Evolutionary conservation across 306 rosid species (phyloP), one percentile per base, ranked within the genome.

Genomic region (Carpinus fangiana): DNA sequence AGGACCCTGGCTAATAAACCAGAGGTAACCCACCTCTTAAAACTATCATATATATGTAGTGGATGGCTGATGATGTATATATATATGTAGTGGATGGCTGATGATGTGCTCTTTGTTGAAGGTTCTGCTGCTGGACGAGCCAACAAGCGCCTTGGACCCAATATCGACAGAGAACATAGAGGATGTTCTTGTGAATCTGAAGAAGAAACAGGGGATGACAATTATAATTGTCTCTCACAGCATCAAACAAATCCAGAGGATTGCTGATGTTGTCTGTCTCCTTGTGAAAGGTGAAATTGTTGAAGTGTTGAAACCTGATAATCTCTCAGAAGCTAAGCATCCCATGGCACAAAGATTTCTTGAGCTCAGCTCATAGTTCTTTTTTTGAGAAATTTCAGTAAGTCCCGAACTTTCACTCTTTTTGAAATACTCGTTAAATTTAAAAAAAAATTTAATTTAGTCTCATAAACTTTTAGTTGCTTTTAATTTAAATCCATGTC

Each of bases 61-160:
- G 34, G 34, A 31, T 31, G 34, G 5, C 45, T 41, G 45, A 41
- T 41, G 7, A 41, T 41, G 3, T 36, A 41, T 31, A 31, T 31
- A 31, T 31, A 31, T 31, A 31, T 31, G 1, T 1, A 31, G 2
- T 1, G 34, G 34, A 31, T 31, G 34, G 5, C 45, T 41, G 45
- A 41, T 41, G 7, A 41, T 41, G 45, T 5, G 45, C 8, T 41
- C 8, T 41, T 1, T 41, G 45, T 41, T 41, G 11, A 54, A 91
- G 98, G 97, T 95, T 80, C 84, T 95, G 82, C 82, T 95, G 76
- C 84, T 92, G 73, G 98, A 95, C 64, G 98, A 92, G 83, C 98
- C 97, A 4, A 95, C 98, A 3, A 95, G 98, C 79, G 96, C 98
- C 4, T 81, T 95, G 74, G 98, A 92, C 84, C 98, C 98, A 60